These are phyloP conservation scores for Apiospora saccharicola DNA, from an alignment of 2,329 filamentous ascomycete genomes.

Conservation along the genomic window DNA sequence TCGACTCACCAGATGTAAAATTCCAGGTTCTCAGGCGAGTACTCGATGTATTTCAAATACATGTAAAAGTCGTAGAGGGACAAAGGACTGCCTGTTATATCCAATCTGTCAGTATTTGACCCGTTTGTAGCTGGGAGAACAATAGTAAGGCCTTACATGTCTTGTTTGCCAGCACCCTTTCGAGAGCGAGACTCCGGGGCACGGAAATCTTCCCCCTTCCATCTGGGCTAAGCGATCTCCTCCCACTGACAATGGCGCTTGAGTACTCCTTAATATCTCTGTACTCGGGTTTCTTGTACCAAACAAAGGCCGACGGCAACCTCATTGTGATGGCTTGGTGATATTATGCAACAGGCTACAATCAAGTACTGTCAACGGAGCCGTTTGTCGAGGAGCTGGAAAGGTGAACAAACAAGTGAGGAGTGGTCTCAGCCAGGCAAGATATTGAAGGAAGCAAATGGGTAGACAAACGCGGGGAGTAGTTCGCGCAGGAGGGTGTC, in stretches of 20 bases:
- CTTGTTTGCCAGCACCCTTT: slow-evolving; percentile 56
- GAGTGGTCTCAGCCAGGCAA: not conserved
- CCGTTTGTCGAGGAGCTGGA: not conserved
- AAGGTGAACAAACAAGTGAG: too few relatives aligned
- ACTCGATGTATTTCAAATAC: slow-evolving; percentile 59
- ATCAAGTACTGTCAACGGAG: too few relatives aligned
- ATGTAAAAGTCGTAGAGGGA: slow-evolving; percentile 59
- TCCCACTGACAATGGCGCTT: slow-evolving; percentile 44
- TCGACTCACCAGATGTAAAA: slow-evolving; percentile 55
- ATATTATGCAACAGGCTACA: not conserved
- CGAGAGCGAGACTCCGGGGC: slow-evolving; percentile 49
- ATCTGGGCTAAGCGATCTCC: slow-evolving; percentile 46
- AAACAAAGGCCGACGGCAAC: slow-evolving; percentile 47
- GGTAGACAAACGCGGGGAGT: not conserved
- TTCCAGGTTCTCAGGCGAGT: slow-evolving; percentile 57
- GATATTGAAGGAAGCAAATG: not conserved
- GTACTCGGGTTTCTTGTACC: slow-evolving; percentile 60
- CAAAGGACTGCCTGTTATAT: slow-evolving; percentile 53
- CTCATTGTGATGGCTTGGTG: slow-evolving; percentile 22
- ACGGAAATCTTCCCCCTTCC: slow-evolving; percentile 46
- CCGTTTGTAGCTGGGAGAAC: not conserved
- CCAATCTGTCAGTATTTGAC: slow-evolving; percentile 23
- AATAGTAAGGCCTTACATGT: slow-evolving; percentile 45
- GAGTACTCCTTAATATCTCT: slow-evolving; percentile 56
- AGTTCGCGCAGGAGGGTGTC: not conserved